These are phyloP conservation scores for Inga oerstediana DNA, from an alignment of 306 rosid genomes.

Conservation along the genomic window DNA sequence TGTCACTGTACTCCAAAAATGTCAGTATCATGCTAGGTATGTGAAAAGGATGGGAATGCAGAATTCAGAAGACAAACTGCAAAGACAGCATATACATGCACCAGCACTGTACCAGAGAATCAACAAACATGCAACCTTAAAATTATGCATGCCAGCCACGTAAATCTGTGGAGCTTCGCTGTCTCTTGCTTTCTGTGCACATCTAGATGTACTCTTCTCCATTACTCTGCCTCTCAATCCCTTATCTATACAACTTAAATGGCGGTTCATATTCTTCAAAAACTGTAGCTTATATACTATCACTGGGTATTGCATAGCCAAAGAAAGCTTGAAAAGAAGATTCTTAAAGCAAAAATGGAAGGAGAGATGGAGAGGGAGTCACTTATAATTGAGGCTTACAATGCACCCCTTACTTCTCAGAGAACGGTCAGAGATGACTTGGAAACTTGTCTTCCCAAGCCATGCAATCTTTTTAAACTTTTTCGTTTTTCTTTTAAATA, in stretches of 20 bases:
- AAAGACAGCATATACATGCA: background rate
- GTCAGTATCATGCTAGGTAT: background rate
- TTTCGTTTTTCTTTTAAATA: background rate
- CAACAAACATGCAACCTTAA: background rate
- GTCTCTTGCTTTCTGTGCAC: background rate
- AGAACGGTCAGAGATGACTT: constrained; percentile 73
- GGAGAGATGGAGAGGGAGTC: constrained; percentile 51
- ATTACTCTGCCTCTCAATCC: background rate
- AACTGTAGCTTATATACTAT: background rate
- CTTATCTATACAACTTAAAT: background rate
- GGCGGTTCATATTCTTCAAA: background rate
- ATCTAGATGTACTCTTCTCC: background rate
- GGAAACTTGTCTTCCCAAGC: constrained; percentile 73
- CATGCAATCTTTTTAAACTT: constrained; percentile 40
- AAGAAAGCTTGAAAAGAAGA: constrained; percentile 11
- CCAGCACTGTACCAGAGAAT: background rate
- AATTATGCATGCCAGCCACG: background rate
- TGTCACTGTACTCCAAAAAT: background rate
- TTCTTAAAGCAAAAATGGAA: constrained; percentile 43
- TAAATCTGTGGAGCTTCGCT: background rate
- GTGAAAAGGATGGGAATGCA: background rate
- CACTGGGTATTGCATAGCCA: background rate
- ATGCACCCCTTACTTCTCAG: constrained; percentile 61
- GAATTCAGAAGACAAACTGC: background rate
- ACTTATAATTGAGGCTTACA: constrained; percentile 57